Evolutionary conservation across 2,329 filamentous ascomycete genomes (phyloP), one percentile per base, ranked within the genome.

Genomic region (Aspergillus costaricaensis): DNA sequence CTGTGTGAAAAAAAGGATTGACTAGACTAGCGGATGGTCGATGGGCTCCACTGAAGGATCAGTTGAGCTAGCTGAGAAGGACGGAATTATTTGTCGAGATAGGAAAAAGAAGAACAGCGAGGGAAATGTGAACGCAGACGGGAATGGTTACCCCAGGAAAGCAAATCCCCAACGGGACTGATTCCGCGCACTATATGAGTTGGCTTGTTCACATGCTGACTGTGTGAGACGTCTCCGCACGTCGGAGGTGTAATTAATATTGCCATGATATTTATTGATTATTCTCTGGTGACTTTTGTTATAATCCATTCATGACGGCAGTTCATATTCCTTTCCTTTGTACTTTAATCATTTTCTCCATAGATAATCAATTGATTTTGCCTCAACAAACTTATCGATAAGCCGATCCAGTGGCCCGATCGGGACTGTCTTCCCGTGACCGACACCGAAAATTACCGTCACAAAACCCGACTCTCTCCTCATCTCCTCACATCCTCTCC

Each of bases 31-130:
- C n/a, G n/a, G 25, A 43, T 7, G 9, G 39, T 43, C 2, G 17
- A 17, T 10, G 17, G 41, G 41, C 19, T 44, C 41, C 41, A 23
- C 41, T 14, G 39, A 36, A 36, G 32, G 32, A 36, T 36, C 12
- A 36, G 39, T 19, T 8, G 8, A 19, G n/a, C 39, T 43, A 43
- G 32, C 32, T 27, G 15, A 36, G 38, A 5, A 38, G 43, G 48
- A 58, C 60, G 66, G 63, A 58, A 65, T 60, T 61, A 39, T 62
- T 64, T 27, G 48, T 60, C 58, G 27, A 61, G 62, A 65, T 55
- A 57, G 61, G 57, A 30, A 60, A 60, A 56, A 43, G 17, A 56
- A 30, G 17, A 17, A 8, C n/a, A 17, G 25, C 9, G 39, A 51
- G 57, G 15, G 14, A 30, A 50, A 6, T 27, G 43, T 44, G 56